Conservation (phyloP, 1,139 yeast species). For the Candida sanyaensis region DNA sequence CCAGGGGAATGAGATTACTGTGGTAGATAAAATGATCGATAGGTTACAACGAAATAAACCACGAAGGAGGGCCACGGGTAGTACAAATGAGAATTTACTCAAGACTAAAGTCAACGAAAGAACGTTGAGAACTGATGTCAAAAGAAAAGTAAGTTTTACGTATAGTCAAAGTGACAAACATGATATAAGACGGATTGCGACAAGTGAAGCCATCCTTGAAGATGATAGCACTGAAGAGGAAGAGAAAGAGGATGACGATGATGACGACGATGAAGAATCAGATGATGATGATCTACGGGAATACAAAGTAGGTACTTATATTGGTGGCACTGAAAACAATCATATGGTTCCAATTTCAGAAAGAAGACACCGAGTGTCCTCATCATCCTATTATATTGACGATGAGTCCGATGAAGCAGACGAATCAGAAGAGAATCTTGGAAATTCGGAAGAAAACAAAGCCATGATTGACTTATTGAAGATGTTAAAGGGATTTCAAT, state of each 20-base stretch:
- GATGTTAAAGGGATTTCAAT: constrained; percentile 58
- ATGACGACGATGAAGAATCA: constrained; percentile 4
- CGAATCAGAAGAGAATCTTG: constrained; percentile 5
- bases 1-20: constrained; percentile 30
- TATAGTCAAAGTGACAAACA: constrained; percentile 15
- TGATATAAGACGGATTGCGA: constrained; percentile 5
- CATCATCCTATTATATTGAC: constrained; percentile 12
- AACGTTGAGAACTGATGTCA: constrained; percentile 24
- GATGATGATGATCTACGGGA: background rate
- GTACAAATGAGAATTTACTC: constrained; percentile 18
- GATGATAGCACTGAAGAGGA: constrained; percentile 23
- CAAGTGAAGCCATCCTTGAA: constrained; percentile 14
- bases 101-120: constrained; percentile 32
- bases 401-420: constrained; percentile 8
- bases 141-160: constrained; percentile 38
- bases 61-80: constrained; percentile 7
- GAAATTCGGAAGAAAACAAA: constrained; percentile 23
- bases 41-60: constrained; percentile 16
- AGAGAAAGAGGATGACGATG: constrained; percentile 15
- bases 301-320: background rate
- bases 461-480: constrained; percentile 36
- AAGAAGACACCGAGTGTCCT: constrained; percentile 9
- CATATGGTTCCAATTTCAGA: constrained; percentile 6
- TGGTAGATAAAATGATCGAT: constrained; percentile 31
- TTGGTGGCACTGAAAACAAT: background rate